A percentile compares a stretch with the other conserved stretches of the same genome.
Evolutionary conservation across 257 asterid genomes (phyloP).

Genomic region (Echites panduratus): DNA sequence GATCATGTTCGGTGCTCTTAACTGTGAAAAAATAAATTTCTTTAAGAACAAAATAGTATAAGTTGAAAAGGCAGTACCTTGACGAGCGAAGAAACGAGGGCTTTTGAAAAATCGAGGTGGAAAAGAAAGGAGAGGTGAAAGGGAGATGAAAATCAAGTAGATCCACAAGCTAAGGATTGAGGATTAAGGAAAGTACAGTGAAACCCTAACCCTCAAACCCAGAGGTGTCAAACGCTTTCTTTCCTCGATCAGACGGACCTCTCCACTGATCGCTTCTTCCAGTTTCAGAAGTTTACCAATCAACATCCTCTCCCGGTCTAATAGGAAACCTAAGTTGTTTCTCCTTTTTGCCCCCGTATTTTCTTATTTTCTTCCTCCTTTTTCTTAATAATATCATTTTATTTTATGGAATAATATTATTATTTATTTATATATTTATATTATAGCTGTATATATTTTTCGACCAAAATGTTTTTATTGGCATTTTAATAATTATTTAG

Average conservation of each 20-base stretch:
- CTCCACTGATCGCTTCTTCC: background rate
- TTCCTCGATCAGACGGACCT: background rate
- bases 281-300: background rate
- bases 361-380: too few species aligned
- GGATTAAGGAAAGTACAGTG: background rate
- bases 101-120: background rate
- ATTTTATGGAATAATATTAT: too few species aligned
- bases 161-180: background rate
- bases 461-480: background rate
- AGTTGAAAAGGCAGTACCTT: background rate
- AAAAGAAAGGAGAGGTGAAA: background rate
- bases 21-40: background rate
- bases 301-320: background rate
- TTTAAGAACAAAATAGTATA: background rate
- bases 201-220: slow-evolving; percentile 8
- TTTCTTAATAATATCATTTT: too few species aligned
- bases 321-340: background rate
- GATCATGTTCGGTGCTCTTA: background rate
- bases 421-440: too few species aligned
- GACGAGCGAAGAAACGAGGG: background rate
- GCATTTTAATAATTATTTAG: background rate
- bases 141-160: background rate
- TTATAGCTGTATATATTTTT: too few species aligned
- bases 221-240: background rate
- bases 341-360: background rate